Percentiles rank a stretch among this genome's conserved stretches.
These are phyloP conservation scores for Anthoceros angustus DNA, from an alignment of 225 moss, liverwort and hornwort genomes.

Conservation along the genomic window DNA sequence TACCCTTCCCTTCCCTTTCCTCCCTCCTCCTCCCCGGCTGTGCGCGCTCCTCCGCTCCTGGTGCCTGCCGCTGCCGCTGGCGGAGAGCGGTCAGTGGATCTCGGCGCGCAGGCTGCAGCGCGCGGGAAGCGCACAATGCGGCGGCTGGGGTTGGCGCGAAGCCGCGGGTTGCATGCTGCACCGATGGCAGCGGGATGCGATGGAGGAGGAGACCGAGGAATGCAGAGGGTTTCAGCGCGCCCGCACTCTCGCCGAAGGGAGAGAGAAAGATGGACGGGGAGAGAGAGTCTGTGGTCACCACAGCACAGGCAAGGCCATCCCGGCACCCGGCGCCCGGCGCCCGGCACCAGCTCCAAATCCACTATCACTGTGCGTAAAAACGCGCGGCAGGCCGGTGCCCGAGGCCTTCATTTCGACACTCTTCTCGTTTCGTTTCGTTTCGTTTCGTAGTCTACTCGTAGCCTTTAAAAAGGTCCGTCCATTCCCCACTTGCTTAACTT, in stretches of 20 bases:
- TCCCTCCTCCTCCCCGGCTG: background rate
- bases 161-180: background rate
- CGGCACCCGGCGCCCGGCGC: background rate
- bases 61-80: background rate
- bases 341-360: background rate
- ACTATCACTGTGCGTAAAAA: no score
- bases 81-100: no score
- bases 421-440: no score
- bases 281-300: background rate
- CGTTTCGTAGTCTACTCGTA: no score
- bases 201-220: background rate
- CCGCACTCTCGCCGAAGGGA: background rate
- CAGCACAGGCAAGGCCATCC: background rate
- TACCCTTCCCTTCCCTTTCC: background rate
- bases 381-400: no score
- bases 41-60: background rate
- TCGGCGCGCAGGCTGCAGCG: background rate
- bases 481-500: no score
- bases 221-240: conserved; percentile 1
- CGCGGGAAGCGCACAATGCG: background rate
- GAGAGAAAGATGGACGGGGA: background rate
- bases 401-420: no score
- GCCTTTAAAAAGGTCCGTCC: no score
- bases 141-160: background rate
- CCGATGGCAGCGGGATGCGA: background rate